These are phyloP conservation scores for Geosmithia putterillii DNA, from an alignment of 2,329 filamentous ascomycete species.

Conservation along the genomic window DNA sequence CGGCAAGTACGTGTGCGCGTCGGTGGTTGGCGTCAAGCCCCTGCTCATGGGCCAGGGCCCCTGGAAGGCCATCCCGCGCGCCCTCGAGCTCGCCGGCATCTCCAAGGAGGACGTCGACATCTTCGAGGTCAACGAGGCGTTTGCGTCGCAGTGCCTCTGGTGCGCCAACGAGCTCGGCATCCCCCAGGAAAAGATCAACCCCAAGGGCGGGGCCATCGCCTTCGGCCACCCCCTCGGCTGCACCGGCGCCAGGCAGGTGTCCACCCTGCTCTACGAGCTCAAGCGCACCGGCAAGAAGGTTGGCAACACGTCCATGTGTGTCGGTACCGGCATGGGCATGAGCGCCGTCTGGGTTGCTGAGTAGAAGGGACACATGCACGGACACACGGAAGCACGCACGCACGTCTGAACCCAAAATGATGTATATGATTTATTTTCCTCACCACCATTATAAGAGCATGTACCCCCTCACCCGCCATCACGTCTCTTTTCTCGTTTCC, in stretches of 20 bases:
- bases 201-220: constrained; percentile 91
- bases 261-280: constrained; percentile 82
- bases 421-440: not conserved
- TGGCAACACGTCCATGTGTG: constrained; percentile 90
- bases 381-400: too few species aligned
- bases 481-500: too few species aligned
- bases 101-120: constrained; percentile 87
- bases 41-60: constrained; percentile 94
- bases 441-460: too few species aligned
- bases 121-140: constrained; percentile 98
- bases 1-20: constrained; percentile 82
- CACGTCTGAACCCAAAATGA: not conserved
- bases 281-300: constrained; percentile 73
- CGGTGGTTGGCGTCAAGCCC: constrained; percentile 79
- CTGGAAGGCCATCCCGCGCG: constrained; percentile 90
- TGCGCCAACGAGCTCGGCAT: constrained; percentile 81
- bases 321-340: constrained; percentile 97
- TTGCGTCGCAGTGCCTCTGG: constrained; percentile 90
- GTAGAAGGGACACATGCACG: constrained; percentile 28
- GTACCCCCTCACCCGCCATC: too few species aligned
- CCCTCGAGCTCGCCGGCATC: constrained; percentile 77
- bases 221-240: constrained; percentile 93
- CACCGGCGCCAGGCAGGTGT: constrained; percentile 87
- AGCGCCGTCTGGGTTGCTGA: constrained; percentile 92
- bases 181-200: constrained; percentile 81